phyloP scores from a whole-genome alignment of 768 basidiomycete species.

The Psilocybe tampanensis region DNA sequence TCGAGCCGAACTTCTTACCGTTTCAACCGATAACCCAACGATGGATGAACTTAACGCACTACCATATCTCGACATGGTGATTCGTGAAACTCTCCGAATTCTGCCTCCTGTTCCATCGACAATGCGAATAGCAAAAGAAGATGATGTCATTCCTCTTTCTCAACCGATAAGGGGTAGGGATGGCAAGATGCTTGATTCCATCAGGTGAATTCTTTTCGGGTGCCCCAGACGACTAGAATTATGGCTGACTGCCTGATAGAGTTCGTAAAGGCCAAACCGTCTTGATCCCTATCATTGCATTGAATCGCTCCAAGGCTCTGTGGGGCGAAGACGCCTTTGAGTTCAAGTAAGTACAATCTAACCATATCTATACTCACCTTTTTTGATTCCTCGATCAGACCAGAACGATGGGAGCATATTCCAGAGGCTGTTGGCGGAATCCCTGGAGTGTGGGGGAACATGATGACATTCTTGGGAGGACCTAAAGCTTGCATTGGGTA shows the following conservation, averaged over 20 bases:
- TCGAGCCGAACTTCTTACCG: slow-evolving; percentile 53
- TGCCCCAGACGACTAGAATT: not conserved
- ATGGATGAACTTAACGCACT: slow-evolving; percentile 72
- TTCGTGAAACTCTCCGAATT: slow-evolving; percentile 60
- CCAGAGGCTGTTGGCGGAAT: slow-evolving; percentile 46
- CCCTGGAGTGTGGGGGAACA: slow-evolving; percentile 63
- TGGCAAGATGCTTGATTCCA: slow-evolving; percentile 38
- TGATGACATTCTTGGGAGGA: slow-evolving; percentile 65
- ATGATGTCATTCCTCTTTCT: slow-evolving; percentile 55
- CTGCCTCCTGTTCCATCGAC: slow-evolving; percentile 51
- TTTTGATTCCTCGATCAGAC: slow-evolving; percentile 38
- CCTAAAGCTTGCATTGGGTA: slow-evolving; percentile 70
- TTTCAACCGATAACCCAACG: slow-evolving; percentile 56
- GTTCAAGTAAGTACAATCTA: slow-evolving; percentile 46
- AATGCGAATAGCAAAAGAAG: slow-evolving; percentile 45
- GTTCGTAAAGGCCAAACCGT: slow-evolving; percentile 45
- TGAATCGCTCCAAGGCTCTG: slow-evolving; percentile 53
- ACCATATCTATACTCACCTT: not conserved
- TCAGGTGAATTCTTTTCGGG: slow-evolving; percentile 21
- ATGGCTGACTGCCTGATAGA: slow-evolving; percentile 10
- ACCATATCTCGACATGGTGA: slow-evolving; percentile 66
- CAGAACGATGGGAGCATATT: slow-evolving; percentile 59
- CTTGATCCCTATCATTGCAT: slow-evolving; percentile 48
- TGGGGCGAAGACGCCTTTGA: slow-evolving; percentile 69
- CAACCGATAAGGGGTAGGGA: slow-evolving; percentile 45